Conservation (phyloP, 2,329 filamentous ascomycete species). For the Phialocephala sp. region DNA sequence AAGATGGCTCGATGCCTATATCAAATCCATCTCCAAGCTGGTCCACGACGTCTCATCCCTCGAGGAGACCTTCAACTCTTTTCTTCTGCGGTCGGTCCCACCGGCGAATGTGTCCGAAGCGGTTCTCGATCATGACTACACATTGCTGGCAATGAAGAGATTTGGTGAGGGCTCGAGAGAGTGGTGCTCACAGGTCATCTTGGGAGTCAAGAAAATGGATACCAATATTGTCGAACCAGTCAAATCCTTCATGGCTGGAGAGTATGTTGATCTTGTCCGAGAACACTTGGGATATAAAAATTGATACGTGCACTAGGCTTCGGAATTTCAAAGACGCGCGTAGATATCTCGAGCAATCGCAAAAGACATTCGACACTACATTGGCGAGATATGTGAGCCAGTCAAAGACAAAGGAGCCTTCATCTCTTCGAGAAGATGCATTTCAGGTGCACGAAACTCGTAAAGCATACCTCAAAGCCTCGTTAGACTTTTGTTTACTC, state of each 20-base stretch:
- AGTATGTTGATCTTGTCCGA: constrained; percentile 47
- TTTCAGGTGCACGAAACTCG: constrained; percentile 94
- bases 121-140: constrained; percentile 94
- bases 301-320: constrained; percentile 48
- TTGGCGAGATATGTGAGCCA: constrained; percentile 83
- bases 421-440: constrained; percentile 88
- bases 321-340: constrained; percentile 86
- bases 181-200: constrained; percentile 81
- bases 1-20: constrained; percentile 83
- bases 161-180: constrained; percentile 86
- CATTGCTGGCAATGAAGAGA: constrained; percentile 81
- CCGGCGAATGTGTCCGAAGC: constrained; percentile 78
- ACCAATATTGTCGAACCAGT: constrained; percentile 80
- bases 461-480: constrained; percentile 87
- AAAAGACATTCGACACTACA: constrained; percentile 83
- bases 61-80: constrained; percentile 79
- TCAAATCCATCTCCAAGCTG: constrained; percentile 66
- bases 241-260: constrained; percentile 74
- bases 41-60: constrained; percentile 71
- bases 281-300: background rate
- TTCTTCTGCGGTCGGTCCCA: constrained; percentile 77
- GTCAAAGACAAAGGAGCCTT: constrained; percentile 92
- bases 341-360: constrained; percentile 75
- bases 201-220: constrained; percentile 79
- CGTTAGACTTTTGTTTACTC: constrained; percentile 90